phyloP scores from a whole-genome alignment of 768 basidiomycete species.

The Lactarius sp. region DNA sequence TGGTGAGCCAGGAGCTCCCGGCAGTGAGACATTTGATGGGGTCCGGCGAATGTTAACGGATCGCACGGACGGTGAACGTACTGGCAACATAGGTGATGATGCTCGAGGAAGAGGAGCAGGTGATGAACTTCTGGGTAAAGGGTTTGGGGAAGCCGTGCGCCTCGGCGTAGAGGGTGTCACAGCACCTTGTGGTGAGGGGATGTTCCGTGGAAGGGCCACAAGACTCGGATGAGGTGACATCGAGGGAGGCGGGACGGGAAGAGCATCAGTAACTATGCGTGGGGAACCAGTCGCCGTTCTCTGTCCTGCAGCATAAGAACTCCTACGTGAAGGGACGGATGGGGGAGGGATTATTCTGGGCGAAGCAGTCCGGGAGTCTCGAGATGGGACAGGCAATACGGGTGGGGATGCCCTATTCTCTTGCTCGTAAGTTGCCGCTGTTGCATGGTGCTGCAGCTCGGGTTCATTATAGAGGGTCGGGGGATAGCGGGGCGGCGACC shows the following conservation, averaged over 20 bases:
- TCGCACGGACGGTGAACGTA: conserved; percentile 21
- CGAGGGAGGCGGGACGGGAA: conserved; percentile 16
- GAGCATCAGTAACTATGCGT: conserved; percentile 5
- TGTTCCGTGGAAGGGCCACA: not conserved
- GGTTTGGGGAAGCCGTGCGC: conserved; percentile 15
- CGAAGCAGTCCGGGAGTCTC: not conserved
- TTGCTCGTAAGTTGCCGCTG: not conserved
- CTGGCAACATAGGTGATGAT: conserved; percentile 12
- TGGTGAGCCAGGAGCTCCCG: conserved; percentile 20
- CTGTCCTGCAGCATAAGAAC: not conserved
- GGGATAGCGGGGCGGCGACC: conserved; percentile 9
- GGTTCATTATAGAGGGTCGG: conserved; percentile 21
- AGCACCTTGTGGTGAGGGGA: conserved; percentile 4
- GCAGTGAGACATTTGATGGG: conserved; percentile 19
- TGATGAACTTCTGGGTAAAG: conserved; percentile 13
- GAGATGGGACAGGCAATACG: conserved; percentile 10
- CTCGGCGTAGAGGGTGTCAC: not conserved
- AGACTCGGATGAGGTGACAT: conserved; percentile 17
- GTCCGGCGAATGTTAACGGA: conserved; percentile 1
- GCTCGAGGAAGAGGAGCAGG: conserved; percentile 21
- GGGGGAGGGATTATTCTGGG: not conserved
- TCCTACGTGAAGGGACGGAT: not conserved
- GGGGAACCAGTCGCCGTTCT: conserved; percentile 4
- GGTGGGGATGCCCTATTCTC: conserved; percentile 2
- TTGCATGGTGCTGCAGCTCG: conserved; percentile 4